Evolutionary conservation across 345 rosid species (phyloP), one percentile per base, ranked within the genome.

Genomic region (Conringia planisiliqua): DNA sequence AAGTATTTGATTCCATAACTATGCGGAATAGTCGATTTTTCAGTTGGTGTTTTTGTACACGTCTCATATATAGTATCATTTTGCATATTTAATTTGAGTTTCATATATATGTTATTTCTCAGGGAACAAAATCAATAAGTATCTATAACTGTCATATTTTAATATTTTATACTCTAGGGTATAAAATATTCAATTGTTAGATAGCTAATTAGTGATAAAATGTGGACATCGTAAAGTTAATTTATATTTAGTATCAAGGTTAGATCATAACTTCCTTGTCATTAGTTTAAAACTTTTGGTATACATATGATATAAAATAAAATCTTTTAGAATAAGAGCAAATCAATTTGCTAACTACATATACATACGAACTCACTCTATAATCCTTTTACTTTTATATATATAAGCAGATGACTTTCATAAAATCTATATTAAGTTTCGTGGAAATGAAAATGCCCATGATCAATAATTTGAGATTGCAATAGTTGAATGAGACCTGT

Each of bases 401-500:
- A n/a, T 2, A 17, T 12, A 32, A 33, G 6, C 4, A 62, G 2
- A 9, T 10, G 11, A 60, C 18, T 33, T 48, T 24, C 17, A 36
- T 8, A 14, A 16, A 35, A 1, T 24, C 2, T 33, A 56, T 17
- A 36, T 40, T 7, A 36, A 74, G 33, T 12, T 26, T 26, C 22
- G n/a, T 47, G 33, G 36, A 66, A 47, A 10, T 27, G 6, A 26
- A 43, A 48, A 22, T n/a, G 55, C 35, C 46, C 52, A 76, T 63
- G 60, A 70, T 42, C 39, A 54, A 55, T 62, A 24, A 46, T 60
- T 38, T 54, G 9, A 22, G 65, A 62, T 42, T 35, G 71, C 50
- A 57, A 52, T 24, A 35, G 66, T 55, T 70, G 80, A 77, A 56
- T 70, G 71, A 55, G 76, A 77, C 80, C 2, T 63, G 29, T 63